Evolutionary conservation across 768 basidiomycete species (phyloP).

Genomic region (Mrakia gelida): DNA sequence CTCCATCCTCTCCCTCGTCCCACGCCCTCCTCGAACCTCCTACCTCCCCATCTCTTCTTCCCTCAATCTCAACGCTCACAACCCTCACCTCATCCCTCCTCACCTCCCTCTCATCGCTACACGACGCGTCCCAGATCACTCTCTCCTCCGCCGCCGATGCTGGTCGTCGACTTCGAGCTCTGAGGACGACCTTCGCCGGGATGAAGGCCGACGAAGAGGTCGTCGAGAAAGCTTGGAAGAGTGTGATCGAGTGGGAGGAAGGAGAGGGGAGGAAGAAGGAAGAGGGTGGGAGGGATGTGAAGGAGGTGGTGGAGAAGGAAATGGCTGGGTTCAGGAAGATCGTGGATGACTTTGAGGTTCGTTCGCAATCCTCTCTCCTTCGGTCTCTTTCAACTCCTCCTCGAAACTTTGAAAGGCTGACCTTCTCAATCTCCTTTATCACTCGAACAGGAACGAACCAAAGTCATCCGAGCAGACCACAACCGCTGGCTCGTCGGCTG

Average conservation of each 20-base stretch:
- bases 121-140: conserved; percentile 16
- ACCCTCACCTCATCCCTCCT: conserved; percentile 2
- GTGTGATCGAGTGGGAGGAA: not conserved
- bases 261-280: not conserved
- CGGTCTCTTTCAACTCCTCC: not conserved
- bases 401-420: not conserved
- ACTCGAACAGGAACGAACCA: not conserved
- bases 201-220: conserved; percentile 15
- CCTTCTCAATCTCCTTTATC: too few relatives aligned
- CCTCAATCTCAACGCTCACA: not conserved
- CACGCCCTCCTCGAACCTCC: not conserved
- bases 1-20: not conserved
- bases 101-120: not conserved
- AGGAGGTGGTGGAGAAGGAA: conserved; percentile 8
- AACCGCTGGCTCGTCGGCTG: not conserved
- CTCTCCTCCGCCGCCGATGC: conserved; percentile 16
- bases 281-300: not conserved
- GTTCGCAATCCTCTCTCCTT: not conserved
- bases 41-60: not conserved
- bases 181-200: conserved; percentile 5
- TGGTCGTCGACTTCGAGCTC: conserved; percentile 10
- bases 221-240: not conserved
- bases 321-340: conserved; percentile 6
- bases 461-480: conserved; percentile 5
- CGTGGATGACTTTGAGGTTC: conserved; percentile 4